Evolutionary conservation across 2,329 filamentous ascomycete genomes (phyloP).

Genomic region (Dothistroma pini): DNA sequence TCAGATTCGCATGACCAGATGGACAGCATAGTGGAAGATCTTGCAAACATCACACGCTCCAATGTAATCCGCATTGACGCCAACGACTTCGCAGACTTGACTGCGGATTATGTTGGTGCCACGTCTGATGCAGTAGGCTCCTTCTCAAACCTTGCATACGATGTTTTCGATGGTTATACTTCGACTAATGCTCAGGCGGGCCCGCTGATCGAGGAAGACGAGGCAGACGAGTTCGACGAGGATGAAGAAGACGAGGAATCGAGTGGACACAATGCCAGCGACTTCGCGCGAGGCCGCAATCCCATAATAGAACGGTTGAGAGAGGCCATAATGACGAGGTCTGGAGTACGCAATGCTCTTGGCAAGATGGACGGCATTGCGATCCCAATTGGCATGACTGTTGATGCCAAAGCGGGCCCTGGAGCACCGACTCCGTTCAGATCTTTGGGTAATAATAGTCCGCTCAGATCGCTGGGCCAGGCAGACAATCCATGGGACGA

Average conservation of each 20-base stretch:
- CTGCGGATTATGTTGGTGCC: conserved; percentile 66
- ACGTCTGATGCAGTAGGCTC: conserved; percentile 47
- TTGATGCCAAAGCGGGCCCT: conserved; percentile 1
- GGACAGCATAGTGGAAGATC: conserved; percentile 58
- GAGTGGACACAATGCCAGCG: conserved; percentile 10
- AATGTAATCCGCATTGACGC: conserved; percentile 67
- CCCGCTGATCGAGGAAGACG: conserved; percentile 16
- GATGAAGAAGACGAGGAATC: conserved; percentile 30
- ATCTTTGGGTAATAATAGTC: background rate
- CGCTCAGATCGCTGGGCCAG: conserved; percentile 4
- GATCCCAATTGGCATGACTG: conserved; percentile 17
- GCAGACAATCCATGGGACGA: conserved; percentile 28
- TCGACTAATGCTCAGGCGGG: conserved; percentile 23
- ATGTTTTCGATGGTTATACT: conserved; percentile 47
- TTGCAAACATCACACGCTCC: conserved; percentile 59
- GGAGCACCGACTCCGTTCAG: conserved; percentile 4
- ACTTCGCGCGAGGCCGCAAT: conserved; percentile 10
- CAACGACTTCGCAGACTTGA: conserved; percentile 65
- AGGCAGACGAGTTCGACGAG: conserved; percentile 46
- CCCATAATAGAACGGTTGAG: conserved; percentile 24
- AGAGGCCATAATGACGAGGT: conserved; percentile 23
- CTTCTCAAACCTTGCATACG: conserved; percentile 49
- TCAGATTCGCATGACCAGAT: conserved; percentile 52
- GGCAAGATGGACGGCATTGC: conserved; percentile 24
- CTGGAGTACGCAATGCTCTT: conserved; percentile 22